Conservation (phyloP, 2,329 filamentous ascomycete species). For the Aureobasidium musti region DNA sequence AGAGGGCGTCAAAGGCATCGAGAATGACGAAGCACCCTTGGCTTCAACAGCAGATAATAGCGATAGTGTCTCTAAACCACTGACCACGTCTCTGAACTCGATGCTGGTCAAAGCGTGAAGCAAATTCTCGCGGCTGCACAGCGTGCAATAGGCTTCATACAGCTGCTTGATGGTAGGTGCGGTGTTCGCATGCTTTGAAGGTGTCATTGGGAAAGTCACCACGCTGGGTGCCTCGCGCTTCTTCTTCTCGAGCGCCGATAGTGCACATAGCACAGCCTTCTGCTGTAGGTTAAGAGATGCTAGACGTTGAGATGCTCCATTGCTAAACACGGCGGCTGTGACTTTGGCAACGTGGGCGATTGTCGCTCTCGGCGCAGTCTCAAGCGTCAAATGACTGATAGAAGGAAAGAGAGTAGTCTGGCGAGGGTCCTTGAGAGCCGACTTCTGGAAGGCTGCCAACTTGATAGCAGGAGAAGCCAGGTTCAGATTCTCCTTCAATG, state of each 20-base stretch:
- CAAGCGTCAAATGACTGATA: conserved; percentile 53
- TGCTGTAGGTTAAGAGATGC: conserved; percentile 91
- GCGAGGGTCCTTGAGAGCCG: conserved; percentile 44
- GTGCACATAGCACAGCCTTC: conserved; percentile 87
- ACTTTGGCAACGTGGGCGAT: conserved; percentile 92
- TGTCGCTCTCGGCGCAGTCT: conserved; percentile 82
- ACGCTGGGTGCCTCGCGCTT: conserved; percentile 42
- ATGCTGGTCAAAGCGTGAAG: conserved; percentile 86
- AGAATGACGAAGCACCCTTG: conserved; percentile 65
- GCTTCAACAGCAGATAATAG: conserved; percentile 67
- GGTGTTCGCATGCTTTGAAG: conserved; percentile 47
- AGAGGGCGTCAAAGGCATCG: conserved; percentile 62
- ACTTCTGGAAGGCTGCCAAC: conserved; percentile 44
- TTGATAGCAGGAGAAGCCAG: conserved; percentile 57
- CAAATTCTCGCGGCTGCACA: conserved; percentile 86
- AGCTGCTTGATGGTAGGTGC: conserved; percentile 82
- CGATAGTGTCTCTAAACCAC: conserved; percentile 84
- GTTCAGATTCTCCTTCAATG: conserved; percentile 80
- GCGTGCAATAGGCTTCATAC: conserved; percentile 76
- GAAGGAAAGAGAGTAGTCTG: conserved; percentile 45
- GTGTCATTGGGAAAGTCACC: conserved; percentile 40
- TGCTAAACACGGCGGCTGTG: conserved; percentile 84
- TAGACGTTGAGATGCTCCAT: conserved; percentile 81
- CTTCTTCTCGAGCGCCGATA: conserved; percentile 72
- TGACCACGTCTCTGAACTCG: conserved; percentile 91